Percentiles rank a stretch among this genome's conserved stretches.
Evolutionary conservation across 2,329 filamentous ascomycete species (phyloP).

Genomic region (Chrysosporium queenslandicum): DNA sequence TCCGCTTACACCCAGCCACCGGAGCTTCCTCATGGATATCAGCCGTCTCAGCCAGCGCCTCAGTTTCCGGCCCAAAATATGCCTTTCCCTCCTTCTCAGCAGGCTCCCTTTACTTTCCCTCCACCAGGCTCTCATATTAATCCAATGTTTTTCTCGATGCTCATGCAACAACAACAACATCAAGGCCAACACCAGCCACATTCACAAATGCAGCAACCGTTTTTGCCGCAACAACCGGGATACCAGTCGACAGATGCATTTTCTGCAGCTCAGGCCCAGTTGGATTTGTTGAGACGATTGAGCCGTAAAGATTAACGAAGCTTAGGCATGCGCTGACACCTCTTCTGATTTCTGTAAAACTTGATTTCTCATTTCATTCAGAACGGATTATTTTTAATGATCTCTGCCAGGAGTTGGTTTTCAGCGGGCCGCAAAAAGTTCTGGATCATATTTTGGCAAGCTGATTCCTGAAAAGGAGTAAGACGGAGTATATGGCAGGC

Average conservation of each 20-base stretch:
- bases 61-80: constrained; percentile 30
- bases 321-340: not conserved
- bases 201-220: constrained; percentile 5
- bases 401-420: not conserved
- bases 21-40: too few species aligned
- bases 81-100: constrained; percentile 31
- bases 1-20: constrained; percentile 29
- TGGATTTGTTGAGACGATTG: constrained; percentile 33
- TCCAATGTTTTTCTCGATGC: constrained; percentile 46
- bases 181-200: constrained; percentile 25
- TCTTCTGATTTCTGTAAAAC: not conserved
- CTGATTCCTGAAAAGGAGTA: not conserved
- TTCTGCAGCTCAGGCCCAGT: constrained; percentile 34
- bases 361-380: not conserved
- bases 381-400: too few species aligned
- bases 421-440: not conserved
- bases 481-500: not conserved
- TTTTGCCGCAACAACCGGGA: constrained; percentile 15
- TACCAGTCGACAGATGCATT: constrained; percentile 28
- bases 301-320: constrained; percentile 20
- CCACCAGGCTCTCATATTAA: constrained; percentile 45
- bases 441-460: not conserved
- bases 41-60: constrained; percentile 20
- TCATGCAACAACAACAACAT: constrained; percentile 37
- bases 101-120: constrained; percentile 34